Evolutionary conservation across 805 yeast genomes (phyloP), one percentile per base, ranked within the genome.

Genomic region (Suhomyces sp.): DNA sequence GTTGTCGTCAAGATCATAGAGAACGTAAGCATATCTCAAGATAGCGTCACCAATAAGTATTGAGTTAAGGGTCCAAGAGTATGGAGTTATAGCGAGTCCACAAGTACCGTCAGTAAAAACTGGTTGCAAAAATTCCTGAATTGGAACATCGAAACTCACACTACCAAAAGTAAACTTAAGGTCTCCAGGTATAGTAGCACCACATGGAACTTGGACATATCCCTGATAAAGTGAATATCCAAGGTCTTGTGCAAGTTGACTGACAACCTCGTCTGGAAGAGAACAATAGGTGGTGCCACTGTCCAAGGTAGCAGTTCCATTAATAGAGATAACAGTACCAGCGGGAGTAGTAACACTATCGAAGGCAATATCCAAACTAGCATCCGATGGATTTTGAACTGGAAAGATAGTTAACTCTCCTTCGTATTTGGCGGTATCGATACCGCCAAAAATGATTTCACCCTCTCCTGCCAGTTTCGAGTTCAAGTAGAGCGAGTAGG

Each of bases 1-100:
- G 31, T 67, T 60, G 41, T 71, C 68, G 31, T 78, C 84, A 47
- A 83, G 62, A 64, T 84, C 86, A 53, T 74, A 84, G 46, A 82
- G 85, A 36, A 78, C 73, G 29, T 27, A 27, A 27, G 12, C 12
- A 27, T 27, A 12, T 27, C 58, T 83, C 83, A 0, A 80, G 81
- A 27, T 27, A 8, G 12, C 7, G 31, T 76, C 65, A 54, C 79
- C 71, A 52, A 84, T 61, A 64, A 84, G 78, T 3, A 78, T 67
- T 10, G 12, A 2, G 61, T 82, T 86, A 48, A 87, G 87, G 13
- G 82, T n/a, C 12, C 3, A 5, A 36, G 22, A 36, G 22, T 9
- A 15, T 36, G 22, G 22, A 19, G 5, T 6, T 0, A 15, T 29
- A 12, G 9, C 9, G 15, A 36, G 19, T 7, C 22, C 22, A 15